These are phyloP conservation scores for Kandelia obovata DNA, from an alignment of 345 rosid genomes.

Conservation along the genomic window DNA sequence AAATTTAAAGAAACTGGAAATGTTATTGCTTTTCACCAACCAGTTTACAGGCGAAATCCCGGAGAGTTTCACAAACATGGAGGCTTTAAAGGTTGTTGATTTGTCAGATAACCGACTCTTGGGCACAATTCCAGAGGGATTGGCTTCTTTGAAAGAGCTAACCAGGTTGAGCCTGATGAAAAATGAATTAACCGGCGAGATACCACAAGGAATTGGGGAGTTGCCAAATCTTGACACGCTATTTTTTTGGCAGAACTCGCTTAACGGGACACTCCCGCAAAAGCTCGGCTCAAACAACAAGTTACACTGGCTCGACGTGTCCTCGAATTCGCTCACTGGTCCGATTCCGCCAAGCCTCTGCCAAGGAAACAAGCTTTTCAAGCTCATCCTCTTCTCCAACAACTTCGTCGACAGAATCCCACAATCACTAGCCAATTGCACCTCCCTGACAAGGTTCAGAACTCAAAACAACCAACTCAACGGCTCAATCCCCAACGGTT, in stretches of 20 bases:
- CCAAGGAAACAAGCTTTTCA: conserved; percentile 62
- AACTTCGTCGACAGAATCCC: conserved; percentile 51
- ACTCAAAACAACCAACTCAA: conserved; percentile 59
- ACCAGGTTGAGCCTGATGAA: conserved; percentile 56
- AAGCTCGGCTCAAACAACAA: conserved; percentile 72
- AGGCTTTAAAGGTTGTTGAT: conserved; percentile 51
- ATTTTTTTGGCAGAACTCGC: conserved; percentile 62
- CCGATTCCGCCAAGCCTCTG: conserved; percentile 75
- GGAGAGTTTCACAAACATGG: conserved; percentile 46
- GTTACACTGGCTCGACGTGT: conserved; percentile 59
- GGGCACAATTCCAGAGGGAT: conserved; percentile 56
- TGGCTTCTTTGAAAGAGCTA: conserved; percentile 52
- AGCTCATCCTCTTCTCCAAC: conserved; percentile 88
- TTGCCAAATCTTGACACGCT: conserved; percentile 56
- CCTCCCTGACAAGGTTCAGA: conserved; percentile 59
- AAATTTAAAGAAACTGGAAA: conserved; percentile 56
- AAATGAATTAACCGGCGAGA: conserved; percentile 53
- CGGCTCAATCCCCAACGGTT: conserved; percentile 70
- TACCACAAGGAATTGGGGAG: conserved; percentile 64
- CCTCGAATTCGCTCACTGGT: conserved; percentile 66
- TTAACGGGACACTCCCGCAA: conserved; percentile 66
- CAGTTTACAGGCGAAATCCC: conserved; percentile 66
- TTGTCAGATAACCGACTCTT: conserved; percentile 65
- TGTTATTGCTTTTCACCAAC: conserved; percentile 52
- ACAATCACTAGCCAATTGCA: conserved; percentile 48